Base-by-base conservation (phyloP, 177 flowering plant species). In the Vitis hybrid region DNA sequence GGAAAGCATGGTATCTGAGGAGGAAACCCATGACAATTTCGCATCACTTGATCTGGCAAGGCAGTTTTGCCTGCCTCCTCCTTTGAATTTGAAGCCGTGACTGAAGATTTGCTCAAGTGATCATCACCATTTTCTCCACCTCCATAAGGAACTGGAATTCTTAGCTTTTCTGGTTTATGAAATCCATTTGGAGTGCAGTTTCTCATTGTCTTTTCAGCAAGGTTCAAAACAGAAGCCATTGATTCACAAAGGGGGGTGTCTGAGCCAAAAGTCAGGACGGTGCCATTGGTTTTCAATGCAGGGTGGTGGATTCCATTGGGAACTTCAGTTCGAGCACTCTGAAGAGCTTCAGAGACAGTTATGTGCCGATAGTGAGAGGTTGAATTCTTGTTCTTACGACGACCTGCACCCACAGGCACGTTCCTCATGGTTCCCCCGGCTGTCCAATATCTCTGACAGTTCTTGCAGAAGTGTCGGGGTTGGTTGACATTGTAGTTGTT, bases 371-470 rank as follows among this genome's bases (percentile, higher is more conserved):
- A 80, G n/a, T 81, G 82, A 23, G 86, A 78, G 45, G 80, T 66
- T 10, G 80, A 72, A 57, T 68, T 81, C 74, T 89, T 89, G 77
- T 79, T 89, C 77, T 87, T 89, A 19, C 93, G 86, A 4, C 91
- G 81, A 13, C 91, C 93, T 21, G 93, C 85, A 19, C 91, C 93
- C 3, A 89, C 89, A 18, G 93, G 89, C n/a, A 87, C 88, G 61
- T 87, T 89, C 68, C 93, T 80, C 91, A 85, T 89, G 18, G 86
- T 80, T 60, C 93, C 93, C 9, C 93, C 89, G 21, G 89, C 88
- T 19, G 92, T 88, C 92, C 92, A 88, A 63, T 85, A 86, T 65
- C 92, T 78, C 71, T 88, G 92, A 60, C 92, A 88, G 63, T 80
- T 84, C 70, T 84, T 89, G 78, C 93, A 89, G 75, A 89, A 89